Evolutionary conservation across 352 stramenopile species (phyloP), one percentile per base, ranked within the genome.

Genomic region (Pythium phragmitis): DNA sequence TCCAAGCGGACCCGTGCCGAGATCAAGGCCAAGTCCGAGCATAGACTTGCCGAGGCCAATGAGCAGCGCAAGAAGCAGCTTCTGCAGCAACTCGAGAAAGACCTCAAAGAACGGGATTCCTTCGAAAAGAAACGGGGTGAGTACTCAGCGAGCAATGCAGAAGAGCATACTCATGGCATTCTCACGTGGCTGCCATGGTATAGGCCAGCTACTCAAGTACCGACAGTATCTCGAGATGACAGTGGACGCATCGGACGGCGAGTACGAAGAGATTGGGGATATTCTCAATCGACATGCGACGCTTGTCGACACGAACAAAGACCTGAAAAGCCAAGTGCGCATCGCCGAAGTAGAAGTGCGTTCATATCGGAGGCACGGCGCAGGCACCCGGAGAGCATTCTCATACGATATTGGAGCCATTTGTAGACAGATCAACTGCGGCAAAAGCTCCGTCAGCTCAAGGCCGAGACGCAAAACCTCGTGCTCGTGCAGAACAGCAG

Each of bases 1-100:
- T 87, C 87, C 0, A 98, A 97, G 63, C 75, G 89, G 39, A 89
- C 79, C 46, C 76, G 88, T 26, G 92, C 90, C 8, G 90, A 98
- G 65, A 65, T 92, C 8, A 97, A 97, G 66, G 76, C 73, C 42
- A 98, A 97, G 70, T 87, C 80, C 2, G 90, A 97, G 63, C 75
- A 88, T 51, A 77, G 87, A 21, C 67, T 84, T 34, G 68, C 75
- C 28, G 85, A 96, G 59, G 69, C 85, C 16, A 95, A 94, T 62
- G 87, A 96, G 39, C 57, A 79, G 50, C 84, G 92, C 28, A 89
- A 91, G 52, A 84, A 82, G n/a, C 82, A 92, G 58, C 68, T 92
- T 7, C 67, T 80, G 42, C 57, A 69, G 54, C 83, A 92, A 60
- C 69, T 91, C 9, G 83, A 94, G 41, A 92, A 91, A 56, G 83